A percentile compares a stretch with the other conserved stretches of the same genome.
These are phyloP conservation scores for Curvularia sp. DNA, from an alignment of 2,329 filamentous ascomycete species.

Conservation along the genomic window DNA sequence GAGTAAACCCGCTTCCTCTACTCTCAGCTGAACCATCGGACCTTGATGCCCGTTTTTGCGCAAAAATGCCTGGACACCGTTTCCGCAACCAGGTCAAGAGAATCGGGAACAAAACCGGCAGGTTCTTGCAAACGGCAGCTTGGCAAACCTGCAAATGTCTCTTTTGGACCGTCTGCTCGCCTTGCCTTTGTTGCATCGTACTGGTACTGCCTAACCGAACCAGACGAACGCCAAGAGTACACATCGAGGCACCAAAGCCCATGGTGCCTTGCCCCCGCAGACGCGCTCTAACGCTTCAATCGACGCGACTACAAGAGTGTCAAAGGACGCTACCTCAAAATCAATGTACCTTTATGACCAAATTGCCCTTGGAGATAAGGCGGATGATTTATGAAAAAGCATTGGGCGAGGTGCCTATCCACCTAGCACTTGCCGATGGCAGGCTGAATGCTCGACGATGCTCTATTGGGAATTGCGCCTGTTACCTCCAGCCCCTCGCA, in stretches of 20 bases:
- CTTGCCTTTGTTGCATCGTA: constrained; percentile 27
- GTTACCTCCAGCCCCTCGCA: constrained; percentile 1
- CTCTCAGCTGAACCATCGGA: neutral
- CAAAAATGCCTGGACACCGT: constrained; percentile 14
- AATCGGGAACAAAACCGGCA: constrained; percentile 15
- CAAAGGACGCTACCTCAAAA: constrained; percentile 26
- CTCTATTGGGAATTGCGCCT: neutral
- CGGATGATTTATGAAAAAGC: constrained; percentile 28
- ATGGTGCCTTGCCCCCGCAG: constrained; percentile 26
- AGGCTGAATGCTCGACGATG: constrained; percentile 20
- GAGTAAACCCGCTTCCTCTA: neutral
- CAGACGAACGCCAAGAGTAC: constrained; percentile 2
- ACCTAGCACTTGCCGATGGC: constrained; percentile 18
- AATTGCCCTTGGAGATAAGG: constrained; percentile 32
- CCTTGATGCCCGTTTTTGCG: neutral
- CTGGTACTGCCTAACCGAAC: constrained; percentile 12
- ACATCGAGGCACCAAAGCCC: constrained; percentile 11
- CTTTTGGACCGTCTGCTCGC: constrained; percentile 26
- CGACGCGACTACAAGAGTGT: constrained; percentile 9
- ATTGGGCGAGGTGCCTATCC: constrained; percentile 22
- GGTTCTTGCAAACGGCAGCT: constrained; percentile 14
- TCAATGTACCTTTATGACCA: constrained; percentile 29
- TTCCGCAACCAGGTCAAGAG: constrained; percentile 18
- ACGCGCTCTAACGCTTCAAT: constrained; percentile 24
- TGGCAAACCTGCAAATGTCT: constrained; percentile 25